Percentiles rank a stretch among this genome's conserved stretches.
These are phyloP conservation scores for Neurospora hispaniola DNA, from an alignment of 495 filamentous ascomycete genomes.

Conservation along the genomic window DNA sequence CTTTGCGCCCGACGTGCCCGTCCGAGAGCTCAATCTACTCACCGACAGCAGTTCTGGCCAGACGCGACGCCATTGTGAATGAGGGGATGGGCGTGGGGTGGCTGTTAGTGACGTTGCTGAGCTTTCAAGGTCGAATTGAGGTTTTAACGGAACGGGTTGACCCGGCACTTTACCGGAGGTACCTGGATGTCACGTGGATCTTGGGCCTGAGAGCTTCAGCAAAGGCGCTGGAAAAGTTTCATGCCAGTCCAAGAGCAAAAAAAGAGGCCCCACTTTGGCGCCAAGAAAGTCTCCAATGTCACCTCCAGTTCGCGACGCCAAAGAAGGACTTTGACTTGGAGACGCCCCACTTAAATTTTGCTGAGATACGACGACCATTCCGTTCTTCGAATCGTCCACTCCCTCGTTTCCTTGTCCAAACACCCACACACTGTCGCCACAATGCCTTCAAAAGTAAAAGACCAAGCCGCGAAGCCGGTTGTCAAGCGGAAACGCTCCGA, in stretches of 20 bases:
- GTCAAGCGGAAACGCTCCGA: slow-evolving; percentile 36
- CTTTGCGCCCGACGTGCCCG: slow-evolving; percentile 2
- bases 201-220: background rate
- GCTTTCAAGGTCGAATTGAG: slow-evolving; percentile 36
- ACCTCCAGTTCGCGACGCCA: background rate
- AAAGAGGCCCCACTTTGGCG: background rate
- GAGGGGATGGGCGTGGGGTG: slow-evolving; percentile 32
- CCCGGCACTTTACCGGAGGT: slow-evolving; percentile 20
- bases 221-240: background rate
- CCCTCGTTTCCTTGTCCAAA: background rate
- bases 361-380: background rate
- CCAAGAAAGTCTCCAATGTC: background rate
- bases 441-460: slow-evolving; percentile 18
- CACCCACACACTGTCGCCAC: background rate
- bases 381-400: background rate
- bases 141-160: slow-evolving; percentile 36
- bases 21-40: slow-evolving; percentile 31
- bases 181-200: slow-evolving; percentile 19
- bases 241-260: background rate
- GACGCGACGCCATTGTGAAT: slow-evolving; percentile 86
- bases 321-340: background rate
- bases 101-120: slow-evolving; percentile 26
- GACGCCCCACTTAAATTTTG: slow-evolving; percentile 22
- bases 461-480: slow-evolving; percentile 14
- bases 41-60: slow-evolving; percentile 88